Percentiles rank a stretch among this genome's conserved stretches.
phyloP scores from a whole-genome alignment of 108 stramenopile genomes.

The Nitzschia sp. region DNA sequence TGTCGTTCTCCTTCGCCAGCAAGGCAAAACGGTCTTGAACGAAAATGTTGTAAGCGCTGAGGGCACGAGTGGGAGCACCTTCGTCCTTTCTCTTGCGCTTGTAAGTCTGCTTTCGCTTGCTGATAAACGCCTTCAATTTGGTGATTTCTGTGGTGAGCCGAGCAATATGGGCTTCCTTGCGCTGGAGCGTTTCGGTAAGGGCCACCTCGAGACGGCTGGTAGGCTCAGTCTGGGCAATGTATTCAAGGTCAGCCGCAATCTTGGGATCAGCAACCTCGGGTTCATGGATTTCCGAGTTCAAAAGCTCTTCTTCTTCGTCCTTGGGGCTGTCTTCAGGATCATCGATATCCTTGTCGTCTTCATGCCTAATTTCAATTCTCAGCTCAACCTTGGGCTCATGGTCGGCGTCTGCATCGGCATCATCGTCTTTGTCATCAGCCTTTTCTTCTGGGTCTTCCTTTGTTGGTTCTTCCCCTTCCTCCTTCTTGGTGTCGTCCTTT shows the following conservation, averaged over 20 bases:
- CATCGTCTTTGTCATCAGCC: background rate
- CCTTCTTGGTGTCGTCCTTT: slow-evolving; percentile 2
- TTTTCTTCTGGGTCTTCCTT: slow-evolving; percentile 10
- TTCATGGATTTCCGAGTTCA: background rate
- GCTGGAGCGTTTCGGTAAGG: slow-evolving; percentile 36
- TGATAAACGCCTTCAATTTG: slow-evolving; percentile 70
- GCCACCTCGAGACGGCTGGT: slow-evolving; percentile 55
- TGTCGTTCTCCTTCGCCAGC: slow-evolving; percentile 76
- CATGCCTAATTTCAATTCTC: slow-evolving; percentile 11
- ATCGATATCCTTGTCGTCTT: slow-evolving; percentile 15
- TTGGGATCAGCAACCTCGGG: slow-evolving; percentile 20
- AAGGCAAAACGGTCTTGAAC: slow-evolving; percentile 75
- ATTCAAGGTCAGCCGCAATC: slow-evolving; percentile 27
- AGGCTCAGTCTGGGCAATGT: slow-evolving; percentile 38
- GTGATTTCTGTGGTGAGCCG: slow-evolving; percentile 54
- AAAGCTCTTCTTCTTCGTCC: slow-evolving; percentile 21
- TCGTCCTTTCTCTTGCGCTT: slow-evolving; percentile 82
- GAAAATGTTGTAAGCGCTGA: slow-evolving; percentile 84
- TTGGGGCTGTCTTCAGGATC: background rate
- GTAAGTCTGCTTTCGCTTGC: slow-evolving; percentile 84
- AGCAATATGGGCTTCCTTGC: slow-evolving; percentile 54
- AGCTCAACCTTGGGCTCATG: slow-evolving; percentile 21
- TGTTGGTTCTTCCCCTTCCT: too few species aligned
- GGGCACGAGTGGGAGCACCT: slow-evolving; percentile 69
- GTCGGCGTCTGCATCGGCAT: slow-evolving; percentile 12